Conservation (phyloP, 2,329 filamentous ascomycete species). For the Dendryphion nanum region DNA sequence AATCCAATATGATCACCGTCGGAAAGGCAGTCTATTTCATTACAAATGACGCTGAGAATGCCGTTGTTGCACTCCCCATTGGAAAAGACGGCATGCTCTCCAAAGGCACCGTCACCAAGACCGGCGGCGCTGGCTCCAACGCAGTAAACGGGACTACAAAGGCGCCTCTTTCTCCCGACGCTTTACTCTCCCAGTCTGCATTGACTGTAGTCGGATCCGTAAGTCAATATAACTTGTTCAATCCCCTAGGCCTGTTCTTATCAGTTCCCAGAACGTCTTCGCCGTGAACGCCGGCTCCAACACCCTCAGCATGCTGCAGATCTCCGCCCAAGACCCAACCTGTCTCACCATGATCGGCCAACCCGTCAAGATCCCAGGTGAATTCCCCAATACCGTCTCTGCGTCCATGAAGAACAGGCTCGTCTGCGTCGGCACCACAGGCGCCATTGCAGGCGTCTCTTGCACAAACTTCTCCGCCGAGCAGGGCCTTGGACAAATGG, state of each 20-base stretch:
- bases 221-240: too few relatives aligned
- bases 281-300: constrained; percentile 49
- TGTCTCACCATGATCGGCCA: constrained; percentile 30
- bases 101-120: constrained; percentile 42
- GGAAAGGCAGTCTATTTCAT: constrained; percentile 56
- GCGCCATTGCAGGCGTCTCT: constrained; percentile 36
- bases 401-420: constrained; percentile 36
- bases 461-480: constrained; percentile 34
- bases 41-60: constrained; percentile 53
- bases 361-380: constrained; percentile 33
- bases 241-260: too few relatives aligned
- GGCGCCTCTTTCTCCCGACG: constrained; percentile 48
- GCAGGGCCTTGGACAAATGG: constrained; percentile 33
- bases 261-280: constrained; percentile 48
- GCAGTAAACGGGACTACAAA: constrained; percentile 32
- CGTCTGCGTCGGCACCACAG: constrained; percentile 40
- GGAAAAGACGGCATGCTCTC: constrained; percentile 48
- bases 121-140: constrained; percentile 49
- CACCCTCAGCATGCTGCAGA: constrained; percentile 39
- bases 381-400: constrained; percentile 41
- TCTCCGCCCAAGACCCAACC: constrained; percentile 28
- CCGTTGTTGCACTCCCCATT: constrained; percentile 52
- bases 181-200: constrained; percentile 52
- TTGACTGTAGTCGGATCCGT: constrained; percentile 53
- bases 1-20: too few relatives aligned